Conservation (phyloP, 108 stramenopile genomes). For the Cylindrotheca fusiformis region DNA sequence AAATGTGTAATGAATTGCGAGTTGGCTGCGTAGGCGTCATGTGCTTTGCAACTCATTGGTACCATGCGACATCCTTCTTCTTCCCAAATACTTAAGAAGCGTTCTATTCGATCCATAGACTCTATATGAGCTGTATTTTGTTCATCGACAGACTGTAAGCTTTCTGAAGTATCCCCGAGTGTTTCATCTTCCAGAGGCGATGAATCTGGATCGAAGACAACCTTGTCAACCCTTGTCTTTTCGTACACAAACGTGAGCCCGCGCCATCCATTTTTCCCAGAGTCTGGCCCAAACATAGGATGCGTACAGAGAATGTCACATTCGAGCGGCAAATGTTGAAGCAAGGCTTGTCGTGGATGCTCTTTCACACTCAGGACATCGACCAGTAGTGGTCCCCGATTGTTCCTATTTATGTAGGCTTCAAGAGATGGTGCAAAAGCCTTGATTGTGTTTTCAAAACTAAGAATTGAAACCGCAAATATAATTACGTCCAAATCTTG, state of each 20-base stretch:
- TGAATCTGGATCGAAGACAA: constrained; percentile 38
- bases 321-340: constrained; percentile 79
- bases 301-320: constrained; percentile 96
- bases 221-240: constrained; percentile 72
- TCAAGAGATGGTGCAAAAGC: constrained; percentile 37
- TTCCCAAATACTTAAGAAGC: constrained; percentile 96
- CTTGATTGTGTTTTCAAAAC: constrained; percentile 82
- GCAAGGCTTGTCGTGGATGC: constrained; percentile 85
- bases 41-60: constrained; percentile 92
- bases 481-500: constrained; percentile 78
- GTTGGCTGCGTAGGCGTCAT: constrained; percentile 96
- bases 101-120: constrained; percentile 84
- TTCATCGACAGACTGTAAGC: constrained; percentile 56
- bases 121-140: constrained; percentile 63
- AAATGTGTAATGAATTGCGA: constrained; percentile 99
- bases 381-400: constrained; percentile 82
- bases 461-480: constrained; percentile 75
- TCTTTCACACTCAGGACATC: constrained; percentile 98
- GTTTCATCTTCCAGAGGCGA: constrained; percentile 8
- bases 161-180: constrained; percentile 21
- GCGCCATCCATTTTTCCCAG: constrained; percentile 88
- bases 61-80: constrained; percentile 98
- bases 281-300: constrained; percentile 99
- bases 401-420: constrained; percentile 26
- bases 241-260: constrained; percentile 96